Conservation (phyloP, 164 flowering plant genomes). For the Vitis riparia region DNA sequence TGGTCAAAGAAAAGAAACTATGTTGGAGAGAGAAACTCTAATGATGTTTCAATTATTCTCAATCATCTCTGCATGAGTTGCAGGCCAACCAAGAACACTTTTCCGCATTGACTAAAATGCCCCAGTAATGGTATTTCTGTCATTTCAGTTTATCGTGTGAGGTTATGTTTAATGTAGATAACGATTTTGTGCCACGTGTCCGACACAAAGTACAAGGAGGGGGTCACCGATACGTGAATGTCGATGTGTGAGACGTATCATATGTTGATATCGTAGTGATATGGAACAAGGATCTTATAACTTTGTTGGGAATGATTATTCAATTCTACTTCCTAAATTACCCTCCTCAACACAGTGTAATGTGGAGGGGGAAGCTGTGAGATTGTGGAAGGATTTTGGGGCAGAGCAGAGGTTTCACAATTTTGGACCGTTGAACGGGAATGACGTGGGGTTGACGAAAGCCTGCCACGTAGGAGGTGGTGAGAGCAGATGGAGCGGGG, state of each 20-base stretch:
- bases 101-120: slow-evolving; percentile 1
- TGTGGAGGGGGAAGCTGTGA: no score
- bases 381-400: background rate
- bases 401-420: background rate
- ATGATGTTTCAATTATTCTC: slow-evolving; percentile 7
- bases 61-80: slow-evolving; percentile 1
- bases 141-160: background rate
- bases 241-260: background rate
- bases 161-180: no score
- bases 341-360: background rate
- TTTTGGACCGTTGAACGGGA: background rate
- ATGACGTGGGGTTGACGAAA: slow-evolving; percentile 14
- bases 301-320: no score
- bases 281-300: background rate
- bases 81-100: background rate
- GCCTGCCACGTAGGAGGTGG: slow-evolving; percentile 12
- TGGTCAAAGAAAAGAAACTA: background rate
- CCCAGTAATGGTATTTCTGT: background rate
- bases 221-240: background rate
- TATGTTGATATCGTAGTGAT: background rate
- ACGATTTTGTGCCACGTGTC: background rate
- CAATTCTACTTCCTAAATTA: background rate
- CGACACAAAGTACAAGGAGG: slow-evolving; percentile 1
- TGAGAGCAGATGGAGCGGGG: background rate
- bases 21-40: background rate